A percentile compares a stretch with the other conserved stretches of the same genome.
phyloP scores from a whole-genome alignment of 208 protist genomes.

The Wallacemonas collosoma region DNA sequence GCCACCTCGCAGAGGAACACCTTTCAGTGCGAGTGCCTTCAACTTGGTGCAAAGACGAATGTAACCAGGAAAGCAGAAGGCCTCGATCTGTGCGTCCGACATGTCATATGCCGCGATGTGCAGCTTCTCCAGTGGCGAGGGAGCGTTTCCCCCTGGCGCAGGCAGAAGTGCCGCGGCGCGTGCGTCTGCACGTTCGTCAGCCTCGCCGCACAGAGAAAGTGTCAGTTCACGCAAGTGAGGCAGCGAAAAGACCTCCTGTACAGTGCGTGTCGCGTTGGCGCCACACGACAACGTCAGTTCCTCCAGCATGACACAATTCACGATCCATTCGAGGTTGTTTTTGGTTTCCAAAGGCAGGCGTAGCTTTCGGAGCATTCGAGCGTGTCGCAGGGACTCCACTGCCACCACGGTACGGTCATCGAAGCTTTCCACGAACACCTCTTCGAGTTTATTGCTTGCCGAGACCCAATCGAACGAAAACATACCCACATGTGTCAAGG shows the following conservation, averaged over 20 bases:
- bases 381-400: not conserved
- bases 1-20: not conserved
- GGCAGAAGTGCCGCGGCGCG: not conserved
- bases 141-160: not conserved
- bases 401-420: not conserved
- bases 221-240: not conserved
- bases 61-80: not conserved
- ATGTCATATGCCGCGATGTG: not conserved
- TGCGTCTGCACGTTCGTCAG: not conserved
- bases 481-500: not conserved
- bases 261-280: not conserved
- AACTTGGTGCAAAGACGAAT: not conserved
- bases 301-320: constrained; percentile 8
- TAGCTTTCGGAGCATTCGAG: constrained; percentile 6
- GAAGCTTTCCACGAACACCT: not conserved
- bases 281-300: not conserved
- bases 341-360: not conserved
- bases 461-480: constrained; percentile 6
- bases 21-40: not conserved
- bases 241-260: not conserved
- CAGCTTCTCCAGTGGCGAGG: not conserved
- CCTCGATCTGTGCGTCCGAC: not conserved
- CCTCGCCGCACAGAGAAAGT: not conserved
- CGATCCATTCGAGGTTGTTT: not conserved
- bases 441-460: not conserved